Evolutionary conservation across 1,284 basidiomycete species (phyloP).

Genomic region (Rhodotorula sp.): DNA sequence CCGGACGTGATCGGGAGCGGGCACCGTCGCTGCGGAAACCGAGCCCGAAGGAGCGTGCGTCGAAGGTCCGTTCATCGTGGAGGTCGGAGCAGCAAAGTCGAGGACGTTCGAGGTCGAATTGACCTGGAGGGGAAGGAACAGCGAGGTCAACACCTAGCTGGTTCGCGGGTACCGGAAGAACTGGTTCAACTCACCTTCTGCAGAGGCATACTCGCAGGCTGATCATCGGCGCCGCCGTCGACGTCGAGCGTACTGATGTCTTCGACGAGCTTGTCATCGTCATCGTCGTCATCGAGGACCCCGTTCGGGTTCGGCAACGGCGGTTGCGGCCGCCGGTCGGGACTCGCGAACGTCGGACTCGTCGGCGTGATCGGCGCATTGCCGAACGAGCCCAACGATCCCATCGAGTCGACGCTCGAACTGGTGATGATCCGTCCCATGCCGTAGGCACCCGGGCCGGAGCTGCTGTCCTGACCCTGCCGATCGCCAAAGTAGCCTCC

Average conservation of each 20-base stretch:
- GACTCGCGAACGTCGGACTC: constrained; percentile 21
- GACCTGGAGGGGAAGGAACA: neutral
- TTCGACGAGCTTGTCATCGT: constrained; percentile 27
- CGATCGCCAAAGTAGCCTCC: neutral
- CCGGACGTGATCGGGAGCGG: constrained; percentile 7
- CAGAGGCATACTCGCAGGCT: neutral
- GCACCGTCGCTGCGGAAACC: neutral
- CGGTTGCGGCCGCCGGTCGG: neutral
- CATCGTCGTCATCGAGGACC: constrained; percentile 8
- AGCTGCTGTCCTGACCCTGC: neutral
- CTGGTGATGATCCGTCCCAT: constrained; percentile 20
- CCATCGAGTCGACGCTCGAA: constrained; percentile 29
- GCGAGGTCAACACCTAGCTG: neutral
- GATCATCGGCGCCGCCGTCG: constrained; percentile 1
- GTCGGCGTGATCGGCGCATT: constrained; percentile 19
- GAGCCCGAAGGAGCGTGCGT: neutral
- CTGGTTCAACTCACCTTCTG: neutral
- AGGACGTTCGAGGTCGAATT: neutral
- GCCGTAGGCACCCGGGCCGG: neutral
- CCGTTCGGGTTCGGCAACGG: constrained; percentile 3
- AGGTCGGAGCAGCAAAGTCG: neutral
- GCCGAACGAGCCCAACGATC: constrained; percentile 13
- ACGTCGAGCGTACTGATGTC: constrained; percentile 9
- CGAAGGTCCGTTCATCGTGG: neutral
- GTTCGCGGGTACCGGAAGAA: too few relatives aligned